A percentile compares a stretch with the other conserved stretches of the same genome.
phyloP scores from a whole-genome alignment of 2,329 filamentous ascomycete genomes.

The Hypoxylon sp. region DNA sequence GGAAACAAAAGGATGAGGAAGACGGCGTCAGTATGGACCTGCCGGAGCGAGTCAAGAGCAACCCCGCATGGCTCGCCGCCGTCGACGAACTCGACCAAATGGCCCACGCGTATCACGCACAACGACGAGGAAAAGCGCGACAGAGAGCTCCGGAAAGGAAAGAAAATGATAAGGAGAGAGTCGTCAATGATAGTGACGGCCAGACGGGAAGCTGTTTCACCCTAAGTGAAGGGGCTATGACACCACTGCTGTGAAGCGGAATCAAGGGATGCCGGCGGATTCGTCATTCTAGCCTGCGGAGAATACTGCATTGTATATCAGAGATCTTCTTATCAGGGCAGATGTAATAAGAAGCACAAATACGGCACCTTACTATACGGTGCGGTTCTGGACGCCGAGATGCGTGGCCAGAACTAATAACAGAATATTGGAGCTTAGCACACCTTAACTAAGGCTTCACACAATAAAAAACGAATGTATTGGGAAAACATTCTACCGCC shows the following conservation, averaged over 20 bases:
- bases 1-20: slow-evolving; percentile 52
- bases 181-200: slow-evolving; percentile 6
- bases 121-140: slow-evolving; percentile 6
- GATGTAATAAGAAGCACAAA: background rate
- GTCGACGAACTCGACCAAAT: slow-evolving; percentile 51
- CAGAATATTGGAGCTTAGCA: background rate
- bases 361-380: background rate
- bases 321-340: background rate
- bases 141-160: background rate
- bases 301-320: background rate
- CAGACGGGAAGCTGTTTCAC: slow-evolving; percentile 27
- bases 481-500: background rate
- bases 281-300: background rate
- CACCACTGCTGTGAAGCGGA: background rate
- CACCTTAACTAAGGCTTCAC: background rate
- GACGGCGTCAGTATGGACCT: slow-evolving; percentile 50
- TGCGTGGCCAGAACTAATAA: background rate
- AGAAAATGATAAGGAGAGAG: slow-evolving; percentile 6
- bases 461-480: background rate
- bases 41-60: slow-evolving; percentile 58
- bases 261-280: background rate
- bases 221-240: background rate
- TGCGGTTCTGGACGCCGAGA: background rate
- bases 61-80: slow-evolving; percentile 60
- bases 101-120: slow-evolving; percentile 29